Conservation (phyloP, 768 basidiomycete genomes). For the Mycena kentingensis region DNA sequence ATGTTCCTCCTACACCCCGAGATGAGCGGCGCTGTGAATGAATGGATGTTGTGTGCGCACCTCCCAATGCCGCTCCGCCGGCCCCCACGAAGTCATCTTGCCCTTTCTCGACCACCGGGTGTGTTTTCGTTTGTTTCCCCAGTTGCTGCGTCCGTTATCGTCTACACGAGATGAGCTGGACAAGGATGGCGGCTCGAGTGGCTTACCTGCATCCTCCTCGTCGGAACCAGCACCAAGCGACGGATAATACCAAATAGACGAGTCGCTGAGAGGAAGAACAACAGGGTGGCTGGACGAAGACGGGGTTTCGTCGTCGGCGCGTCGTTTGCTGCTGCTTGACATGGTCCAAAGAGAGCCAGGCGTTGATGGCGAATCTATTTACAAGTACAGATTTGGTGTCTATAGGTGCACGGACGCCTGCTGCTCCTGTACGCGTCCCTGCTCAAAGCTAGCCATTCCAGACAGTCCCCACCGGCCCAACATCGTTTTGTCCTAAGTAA, state of each 20-base stretch:
- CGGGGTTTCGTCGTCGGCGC: constrained; percentile 24
- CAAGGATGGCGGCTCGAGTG: constrained; percentile 41
- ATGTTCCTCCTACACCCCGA: constrained; percentile 71
- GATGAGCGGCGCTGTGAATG: constrained; percentile 8
- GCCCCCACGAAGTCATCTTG: constrained; percentile 84
- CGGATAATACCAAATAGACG: constrained; percentile 83
- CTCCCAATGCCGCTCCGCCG: constrained; percentile 85
- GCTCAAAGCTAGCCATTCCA: constrained; percentile 90
- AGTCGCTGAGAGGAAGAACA: constrained; percentile 62
- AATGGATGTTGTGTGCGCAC: constrained; percentile 39
- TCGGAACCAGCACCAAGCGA: constrained; percentile 73
- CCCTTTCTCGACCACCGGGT: constrained; percentile 82
- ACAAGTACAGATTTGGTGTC: not conserved
- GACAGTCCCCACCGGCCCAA: constrained; percentile 90
- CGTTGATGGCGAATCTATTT: not conserved
- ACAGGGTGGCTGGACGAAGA: constrained; percentile 37
- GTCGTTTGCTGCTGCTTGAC: not conserved
- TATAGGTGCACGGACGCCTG: not conserved
- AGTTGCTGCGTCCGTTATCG: constrained; percentile 54
- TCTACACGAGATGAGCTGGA: constrained; percentile 11
- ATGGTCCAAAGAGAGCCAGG: not conserved
- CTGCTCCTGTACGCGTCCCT: constrained; percentile 31
- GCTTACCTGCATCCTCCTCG: constrained; percentile 34
- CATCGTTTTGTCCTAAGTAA: constrained; percentile 82
- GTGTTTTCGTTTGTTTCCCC: constrained; percentile 80